Conservation (phyloP, 2,329 filamentous ascomycete genomes). For the Microcyclospora pomicola region DNA sequence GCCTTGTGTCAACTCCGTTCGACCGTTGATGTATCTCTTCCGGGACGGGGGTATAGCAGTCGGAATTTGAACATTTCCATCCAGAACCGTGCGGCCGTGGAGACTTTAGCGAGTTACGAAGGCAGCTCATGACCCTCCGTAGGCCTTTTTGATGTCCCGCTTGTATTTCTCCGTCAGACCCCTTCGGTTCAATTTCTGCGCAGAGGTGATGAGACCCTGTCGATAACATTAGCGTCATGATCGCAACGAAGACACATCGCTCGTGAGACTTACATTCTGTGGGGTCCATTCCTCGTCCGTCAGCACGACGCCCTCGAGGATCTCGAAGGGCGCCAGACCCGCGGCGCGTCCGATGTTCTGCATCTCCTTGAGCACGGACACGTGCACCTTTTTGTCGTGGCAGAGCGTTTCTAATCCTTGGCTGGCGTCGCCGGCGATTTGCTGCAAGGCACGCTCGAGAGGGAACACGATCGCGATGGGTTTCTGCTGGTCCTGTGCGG, state of each 20-base stretch:
- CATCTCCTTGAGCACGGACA: slow-evolving; percentile 51
- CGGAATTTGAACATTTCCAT: too few species aligned
- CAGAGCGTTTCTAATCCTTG: slow-evolving; percentile 45
- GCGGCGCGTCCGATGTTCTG: slow-evolving; percentile 48
- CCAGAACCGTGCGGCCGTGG: too few species aligned
- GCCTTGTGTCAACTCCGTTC: too few species aligned
- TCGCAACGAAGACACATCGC: not conserved
- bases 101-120: too few species aligned
- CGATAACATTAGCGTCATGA: not conserved
- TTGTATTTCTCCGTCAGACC: slow-evolving; percentile 32
- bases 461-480: slow-evolving; percentile 66
- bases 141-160: slow-evolving; percentile 32
- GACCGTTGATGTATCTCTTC: too few species aligned
- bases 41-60: too few species aligned
- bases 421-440: slow-evolving; percentile 38
- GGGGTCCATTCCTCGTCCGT: slow-evolving; percentile 77
- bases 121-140: slow-evolving; percentile 9
- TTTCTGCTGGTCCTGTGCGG: slow-evolving; percentile 54
- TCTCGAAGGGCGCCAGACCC: slow-evolving; percentile 54
- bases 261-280: slow-evolving; percentile 48
- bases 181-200: slow-evolving; percentile 34
- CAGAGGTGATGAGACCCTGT: slow-evolving; percentile 33
- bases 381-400: slow-evolving; percentile 48
- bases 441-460: slow-evolving; percentile 38
- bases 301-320: slow-evolving; percentile 57